Percentiles rank a stretch among this genome's conserved stretches.
Conservation (phyloP, 2,329 filamentous ascomycete species). For the Penicillium oxalicum region DNA sequence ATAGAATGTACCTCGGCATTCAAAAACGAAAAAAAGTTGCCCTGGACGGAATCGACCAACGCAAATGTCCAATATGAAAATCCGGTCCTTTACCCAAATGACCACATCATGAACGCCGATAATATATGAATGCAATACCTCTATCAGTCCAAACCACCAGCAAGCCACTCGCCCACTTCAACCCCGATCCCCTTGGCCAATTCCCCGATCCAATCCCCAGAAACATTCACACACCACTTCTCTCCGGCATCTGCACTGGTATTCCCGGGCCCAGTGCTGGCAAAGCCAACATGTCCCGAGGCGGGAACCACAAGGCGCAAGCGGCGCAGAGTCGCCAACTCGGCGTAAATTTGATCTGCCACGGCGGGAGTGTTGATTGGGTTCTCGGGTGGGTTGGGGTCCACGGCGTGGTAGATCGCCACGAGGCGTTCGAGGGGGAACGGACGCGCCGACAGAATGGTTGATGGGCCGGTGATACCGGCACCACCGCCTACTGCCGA, state of each 20-base stretch:
- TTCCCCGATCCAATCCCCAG: constrained; percentile 43
- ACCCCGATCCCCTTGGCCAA: constrained; percentile 42
- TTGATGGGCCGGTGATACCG: constrained; percentile 34
- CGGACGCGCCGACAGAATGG: constrained; percentile 37
- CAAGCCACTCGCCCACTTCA: constrained; percentile 42
- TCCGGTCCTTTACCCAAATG: neutral
- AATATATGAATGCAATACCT: neutral
- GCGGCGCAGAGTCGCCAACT: constrained; percentile 43
- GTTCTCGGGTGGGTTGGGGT: constrained; percentile 41
- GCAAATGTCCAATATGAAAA: neutral
- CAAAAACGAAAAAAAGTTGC: no score
- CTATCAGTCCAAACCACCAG: constrained; percentile 33
- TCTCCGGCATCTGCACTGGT: constrained; percentile 38
- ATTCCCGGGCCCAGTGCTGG: constrained; percentile 29
- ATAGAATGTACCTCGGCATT: no score
- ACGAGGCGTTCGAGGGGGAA: constrained; percentile 44
- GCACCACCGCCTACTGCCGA: constrained; percentile 26
- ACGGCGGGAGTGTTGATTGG: constrained; percentile 31
- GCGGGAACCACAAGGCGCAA: constrained; percentile 43
- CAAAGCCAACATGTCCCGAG: constrained; percentile 28
- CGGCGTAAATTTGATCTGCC: constrained; percentile 41
- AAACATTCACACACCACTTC: constrained; percentile 46
- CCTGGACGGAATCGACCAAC: no score
- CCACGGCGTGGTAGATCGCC: constrained; percentile 45
- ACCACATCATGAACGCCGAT: constrained; percentile 3